Percentiles rank a stretch among this genome's conserved stretches.
These are phyloP conservation scores for Phytopythium chamaehyphon DNA, from an alignment of 352 stramenopile genomes.

Conservation along the genomic window DNA sequence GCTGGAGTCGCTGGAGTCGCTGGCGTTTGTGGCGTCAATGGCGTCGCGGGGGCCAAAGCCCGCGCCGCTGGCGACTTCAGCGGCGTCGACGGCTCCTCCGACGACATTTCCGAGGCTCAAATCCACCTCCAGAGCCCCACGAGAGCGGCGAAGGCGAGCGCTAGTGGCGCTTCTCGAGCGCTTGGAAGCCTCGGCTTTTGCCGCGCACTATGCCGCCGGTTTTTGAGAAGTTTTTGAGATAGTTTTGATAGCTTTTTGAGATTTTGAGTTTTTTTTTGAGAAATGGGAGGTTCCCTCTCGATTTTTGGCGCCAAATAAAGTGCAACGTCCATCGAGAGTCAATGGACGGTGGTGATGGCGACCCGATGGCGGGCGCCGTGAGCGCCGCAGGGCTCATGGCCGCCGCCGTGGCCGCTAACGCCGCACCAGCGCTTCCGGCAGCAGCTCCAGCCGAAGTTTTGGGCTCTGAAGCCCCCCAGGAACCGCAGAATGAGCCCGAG, in stretches of 20 bases:
- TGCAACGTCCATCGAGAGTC: not conserved
- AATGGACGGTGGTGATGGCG: not conserved
- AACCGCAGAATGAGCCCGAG: too few species aligned
- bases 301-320: too few species aligned
- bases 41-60: not conserved
- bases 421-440: not conserved
- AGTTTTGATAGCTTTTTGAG: too few species aligned
- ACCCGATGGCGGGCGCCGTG: constrained; percentile 2
- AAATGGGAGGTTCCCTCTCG: too few species aligned
- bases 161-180: too few species aligned
- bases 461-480: too few species aligned
- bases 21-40: not conserved
- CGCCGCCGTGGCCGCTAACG: not conserved
- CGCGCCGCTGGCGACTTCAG: not conserved
- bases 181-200: too few species aligned
- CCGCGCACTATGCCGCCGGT: too few species aligned
- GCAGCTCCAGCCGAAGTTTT: not conserved
- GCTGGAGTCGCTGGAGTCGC: constrained; percentile 3
- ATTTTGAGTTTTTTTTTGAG: too few species aligned
- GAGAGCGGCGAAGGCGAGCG: too few species aligned
- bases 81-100: not conserved
- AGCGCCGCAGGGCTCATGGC: not conserved
- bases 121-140: too few species aligned
- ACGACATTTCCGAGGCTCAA: constrained; percentile 1
- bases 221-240: too few species aligned